Conservation (phyloP, 2,329 filamentous ascomycete species). For the Ceratocystis ficicola region DNA sequence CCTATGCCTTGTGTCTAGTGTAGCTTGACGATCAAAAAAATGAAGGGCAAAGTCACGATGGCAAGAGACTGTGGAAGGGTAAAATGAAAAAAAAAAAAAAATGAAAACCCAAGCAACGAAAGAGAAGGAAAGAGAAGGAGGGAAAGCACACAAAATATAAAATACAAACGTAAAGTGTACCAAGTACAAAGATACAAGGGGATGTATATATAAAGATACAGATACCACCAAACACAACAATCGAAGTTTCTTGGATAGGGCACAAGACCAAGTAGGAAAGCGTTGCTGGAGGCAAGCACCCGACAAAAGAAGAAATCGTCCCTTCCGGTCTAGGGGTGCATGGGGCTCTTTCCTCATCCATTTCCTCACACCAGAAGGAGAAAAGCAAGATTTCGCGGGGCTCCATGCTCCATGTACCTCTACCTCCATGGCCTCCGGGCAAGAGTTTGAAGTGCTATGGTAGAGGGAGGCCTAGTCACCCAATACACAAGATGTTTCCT, state of each 20-base stretch:
- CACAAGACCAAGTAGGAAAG: neutral
- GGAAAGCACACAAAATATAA: neutral
- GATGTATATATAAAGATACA: no score
- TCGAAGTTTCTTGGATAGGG: neutral
- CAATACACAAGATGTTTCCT: neutral
- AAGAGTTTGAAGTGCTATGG: neutral
- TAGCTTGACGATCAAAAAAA: neutral
- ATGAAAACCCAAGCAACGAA: conserved; percentile 19
- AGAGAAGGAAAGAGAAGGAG: conserved; percentile 3
- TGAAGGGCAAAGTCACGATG: neutral
- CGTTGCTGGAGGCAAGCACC: conserved; percentile 1
- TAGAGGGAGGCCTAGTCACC: neutral
- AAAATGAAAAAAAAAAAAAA: conserved; percentile 4
- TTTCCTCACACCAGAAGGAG: neutral
- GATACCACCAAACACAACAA: neutral
- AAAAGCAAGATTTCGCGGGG: conserved; percentile 6
- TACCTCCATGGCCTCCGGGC: neutral
- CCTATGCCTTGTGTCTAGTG: neutral
- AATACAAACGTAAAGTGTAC: neutral
- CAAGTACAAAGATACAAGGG: neutral
- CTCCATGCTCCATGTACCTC: neutral
- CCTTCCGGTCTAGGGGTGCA: neutral
- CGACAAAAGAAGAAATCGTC: conserved; percentile 8
- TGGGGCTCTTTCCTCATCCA: neutral
- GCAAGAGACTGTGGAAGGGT: neutral